A percentile compares a stretch with the other conserved stretches of the same genome.
phyloP scores from a whole-genome alignment of 768 basidiomycete genomes.

The Hypsizygus marmoreus region DNA sequence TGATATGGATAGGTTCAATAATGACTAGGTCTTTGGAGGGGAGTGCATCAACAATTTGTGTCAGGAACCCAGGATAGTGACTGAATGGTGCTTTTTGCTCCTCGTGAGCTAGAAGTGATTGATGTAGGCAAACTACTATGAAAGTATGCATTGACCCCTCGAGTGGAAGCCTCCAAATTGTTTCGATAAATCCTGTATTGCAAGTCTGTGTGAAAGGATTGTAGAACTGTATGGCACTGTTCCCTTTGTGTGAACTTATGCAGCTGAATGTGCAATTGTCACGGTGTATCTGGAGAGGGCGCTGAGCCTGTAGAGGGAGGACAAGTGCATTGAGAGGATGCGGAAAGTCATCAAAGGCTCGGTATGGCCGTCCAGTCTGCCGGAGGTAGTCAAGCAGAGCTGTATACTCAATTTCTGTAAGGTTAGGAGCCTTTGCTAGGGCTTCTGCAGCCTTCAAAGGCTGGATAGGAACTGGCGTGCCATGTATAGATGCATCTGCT shows the following conservation, averaged over 20 bases:
- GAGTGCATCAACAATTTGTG: constrained; percentile 16
- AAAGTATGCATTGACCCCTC: constrained; percentile 20
- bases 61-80: constrained; percentile 15
- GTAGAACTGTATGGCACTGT: constrained; percentile 24
- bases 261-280: constrained; percentile 21
- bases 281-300: constrained; percentile 10
- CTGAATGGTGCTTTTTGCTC: constrained; percentile 19
- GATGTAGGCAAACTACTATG: constrained; percentile 19
- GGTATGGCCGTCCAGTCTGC: constrained; percentile 12
- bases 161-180: constrained; percentile 18
- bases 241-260: constrained; percentile 17
- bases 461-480: constrained; percentile 1
- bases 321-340: constrained; percentile 13
- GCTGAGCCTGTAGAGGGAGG: constrained; percentile 17
- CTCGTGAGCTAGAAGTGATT: constrained; percentile 10
- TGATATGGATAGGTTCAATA: constrained; percentile 24
- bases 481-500: background rate
- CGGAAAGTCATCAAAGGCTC: constrained; percentile 10
- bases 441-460: constrained; percentile 10
- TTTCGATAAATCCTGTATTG: constrained; percentile 21
- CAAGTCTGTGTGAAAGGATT: constrained; percentile 9
- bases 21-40: constrained; percentile 15
- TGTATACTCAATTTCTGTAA: constrained; percentile 13
- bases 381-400: constrained; percentile 19
- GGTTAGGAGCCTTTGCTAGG: constrained; percentile 9